Conservation (phyloP, 106 monocot species). For the Alisma plantagoaquatica region DNA sequence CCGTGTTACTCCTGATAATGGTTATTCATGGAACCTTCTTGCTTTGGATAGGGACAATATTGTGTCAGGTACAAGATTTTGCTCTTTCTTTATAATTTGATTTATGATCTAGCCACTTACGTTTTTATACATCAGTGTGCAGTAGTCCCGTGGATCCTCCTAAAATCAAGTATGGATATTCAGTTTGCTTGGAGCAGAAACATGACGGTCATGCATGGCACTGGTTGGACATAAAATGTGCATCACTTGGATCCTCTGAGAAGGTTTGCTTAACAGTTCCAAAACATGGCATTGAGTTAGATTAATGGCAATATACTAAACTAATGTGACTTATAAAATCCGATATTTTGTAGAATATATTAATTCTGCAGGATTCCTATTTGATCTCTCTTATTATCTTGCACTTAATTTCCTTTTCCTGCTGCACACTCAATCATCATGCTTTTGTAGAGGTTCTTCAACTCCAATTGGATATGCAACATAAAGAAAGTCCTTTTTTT, state of each 20-base stretch:
- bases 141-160: conserved; percentile 89
- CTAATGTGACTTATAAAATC: too few relatives aligned
- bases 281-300: too few relatives aligned
- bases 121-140: conserved; percentile 24
- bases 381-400: too few relatives aligned
- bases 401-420: too few relatives aligned
- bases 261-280: conserved; percentile 59
- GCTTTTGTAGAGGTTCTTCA: too few relatives aligned
- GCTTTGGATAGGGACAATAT: conserved; percentile 76
- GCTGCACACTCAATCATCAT: too few relatives aligned
- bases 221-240: conserved; percentile 64
- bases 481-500: too few relatives aligned
- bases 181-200: conserved; percentile 10
- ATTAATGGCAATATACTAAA: too few relatives aligned
- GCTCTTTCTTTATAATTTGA: too few relatives aligned
- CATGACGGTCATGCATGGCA: conserved; percentile 22
- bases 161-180: conserved; percentile 70
- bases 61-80: conserved; percentile 81
- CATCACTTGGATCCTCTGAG: conserved; percentile 36
- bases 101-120: too few relatives aligned
- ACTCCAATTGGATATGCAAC: too few relatives aligned
- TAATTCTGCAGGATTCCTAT: too few relatives aligned
- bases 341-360: neutral
- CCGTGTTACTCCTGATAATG: conserved; percentile 58
- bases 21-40: conserved; percentile 72